Evolutionary conservation across 2,329 filamentous ascomycete genomes (phyloP), one percentile per base, ranked within the genome.

Genomic region (Aspergillus melleus): DNA sequence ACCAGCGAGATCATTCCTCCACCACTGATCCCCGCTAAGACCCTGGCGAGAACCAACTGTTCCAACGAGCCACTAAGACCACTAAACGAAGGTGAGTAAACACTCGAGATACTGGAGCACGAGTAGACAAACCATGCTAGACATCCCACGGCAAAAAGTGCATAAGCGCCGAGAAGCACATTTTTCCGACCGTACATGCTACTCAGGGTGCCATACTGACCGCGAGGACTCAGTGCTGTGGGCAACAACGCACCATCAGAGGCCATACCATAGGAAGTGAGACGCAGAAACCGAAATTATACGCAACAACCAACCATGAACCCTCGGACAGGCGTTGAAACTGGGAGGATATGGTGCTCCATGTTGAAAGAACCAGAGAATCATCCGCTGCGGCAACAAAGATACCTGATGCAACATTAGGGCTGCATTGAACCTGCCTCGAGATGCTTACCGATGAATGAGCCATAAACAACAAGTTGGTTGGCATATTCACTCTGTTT

Each of bases 321-420:
- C 76, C 77, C 22, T 73, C 69, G 19, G 73, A 68, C 6, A 81
- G 66, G 12, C 74, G 72, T 52, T 77, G 64, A 59, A 81, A 81
- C 36, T 80, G 77, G 0, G 79, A 81, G 0, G 79, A 72, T 32
- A 81, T 78, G 6, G 79, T 76, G 1, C 83, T 81, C 65, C 88
- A 86, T 0, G 87, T 89, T 0, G 88, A 87, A 12, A 90, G 72
- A 0, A 90, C 81, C 1, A 90, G 74, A 3, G 85, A 86, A 0
- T 77, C 75, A 66, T 90, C 88, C 19, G 83, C 81, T 44, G 85
- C 84, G 4, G 83, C 81, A 12, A 88, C 81, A 64, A 90, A 89
- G 3, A 87, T 82, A 11, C 83, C 84, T 77, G 53, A 10, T 12
- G 19, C 42, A 26, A n/a, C 12, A 8, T 55, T 16, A 49, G 44